Base-by-base conservation (phyloP, 345 rosid genomes). In the Citrus unshiu region DNA sequence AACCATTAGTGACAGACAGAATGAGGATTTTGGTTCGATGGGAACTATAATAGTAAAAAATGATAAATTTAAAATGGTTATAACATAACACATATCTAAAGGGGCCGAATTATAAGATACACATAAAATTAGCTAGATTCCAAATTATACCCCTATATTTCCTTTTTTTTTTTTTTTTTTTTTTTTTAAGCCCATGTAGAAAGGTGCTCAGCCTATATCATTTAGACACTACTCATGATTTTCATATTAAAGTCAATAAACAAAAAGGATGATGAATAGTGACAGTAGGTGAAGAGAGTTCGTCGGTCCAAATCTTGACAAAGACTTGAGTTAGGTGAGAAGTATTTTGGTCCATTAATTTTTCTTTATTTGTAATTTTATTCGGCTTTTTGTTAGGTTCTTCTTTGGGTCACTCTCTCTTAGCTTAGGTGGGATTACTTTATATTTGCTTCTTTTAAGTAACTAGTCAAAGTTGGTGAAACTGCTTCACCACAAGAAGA, bases 321-420 rank as follows among this genome's bases (percentile, higher is more conserved):
- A 18, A 2, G 21, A 54, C 58, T 16, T 18, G 22, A 18, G 70
- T 84, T 85, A 43, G 91, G 91, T 84, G 81, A 74, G 75, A 78
- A 37, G 22, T 34, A n/a, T 27, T 30, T 32, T 2, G 51, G 22
- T 80, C 83, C 86, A 32, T 70, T 19, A 16, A 56, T 9, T 72
- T 72, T 34, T n/a, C 21, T 0, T 32, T 18, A 32, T 19, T 30
- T 43, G 21, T 68, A 16, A 14, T 43, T 63, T 6, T 6, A 29
- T 29, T 14, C 21, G 30, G 14, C 18, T 63, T 63, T 14, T 29
- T 14, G 34, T 16, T 34, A 9, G 39, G 4, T 2, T 68, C 4
- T 14, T 21, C 24, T 39, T 60, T 57, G 10, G 21, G 0, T 35
- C 60, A 3, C 73, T 9, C 4, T 70, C 60, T 49, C 29, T 46